Base-by-base conservation (phyloP, 2,329 filamentous ascomycete species). In the Ophiostoma triangulosporum region DNA sequence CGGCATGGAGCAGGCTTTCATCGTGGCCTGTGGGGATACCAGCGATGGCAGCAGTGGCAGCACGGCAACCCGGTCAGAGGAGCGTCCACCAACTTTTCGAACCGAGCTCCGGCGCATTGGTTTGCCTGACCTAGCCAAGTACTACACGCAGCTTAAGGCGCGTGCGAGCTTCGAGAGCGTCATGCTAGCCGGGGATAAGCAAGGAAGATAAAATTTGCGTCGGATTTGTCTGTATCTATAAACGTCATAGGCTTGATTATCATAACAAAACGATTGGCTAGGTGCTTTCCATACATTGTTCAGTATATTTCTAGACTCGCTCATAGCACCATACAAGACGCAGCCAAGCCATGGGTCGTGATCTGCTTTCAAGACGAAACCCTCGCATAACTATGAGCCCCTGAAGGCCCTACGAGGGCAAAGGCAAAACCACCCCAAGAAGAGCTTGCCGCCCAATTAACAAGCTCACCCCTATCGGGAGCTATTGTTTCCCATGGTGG, bases 381-480 rank as follows among this genome's bases (percentile, higher is more conserved):
- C n/a, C n/a, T n/a, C n/a, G n/a, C n/a, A n/a, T n/a, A n/a, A n/a
- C n/a, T n/a, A n/a, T n/a, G n/a, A n/a, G n/a, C n/a, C n/a, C n/a
- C n/a, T n/a, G n/a, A n/a, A n/a, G n/a, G n/a, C n/a, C 4, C 26
- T 31, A 6, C 26, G 15, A 46, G 26, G n/a, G 15, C 26, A 31
- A 60, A 60, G 3, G 31, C 29, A 15, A 78, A 76, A 6, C 62
- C 61, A 54, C 76, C 77, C 74, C 75, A 79, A 31, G 64, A 64
- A 22, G 73, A 77, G 35, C 60, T 64, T 14, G 69, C 75, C 26
- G 65, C 60, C 76, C 74, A 79, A 2, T 69, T 70, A 29, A 69
- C 26, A 33, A 17, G 24, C 22, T 71, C 66, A 31, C 72, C 66
- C 55, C 58, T 62, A 8, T 63, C 62, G 38, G 72, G 67, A 15